phyloP scores from a whole-genome alignment of 495 filamentous ascomycete species.

The Xylaria acuta region DNA sequence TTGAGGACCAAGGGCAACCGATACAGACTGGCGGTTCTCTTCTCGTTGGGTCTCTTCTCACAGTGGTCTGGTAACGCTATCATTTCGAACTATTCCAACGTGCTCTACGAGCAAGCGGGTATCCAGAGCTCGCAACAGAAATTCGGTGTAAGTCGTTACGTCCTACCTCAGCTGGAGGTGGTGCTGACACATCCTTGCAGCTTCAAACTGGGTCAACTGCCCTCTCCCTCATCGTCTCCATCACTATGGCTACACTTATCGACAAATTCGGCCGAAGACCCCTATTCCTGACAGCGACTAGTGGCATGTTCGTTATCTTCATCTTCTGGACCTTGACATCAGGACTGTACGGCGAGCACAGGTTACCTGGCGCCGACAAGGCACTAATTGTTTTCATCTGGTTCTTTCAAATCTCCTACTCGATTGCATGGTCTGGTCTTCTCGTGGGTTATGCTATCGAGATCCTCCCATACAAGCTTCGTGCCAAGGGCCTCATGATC shows the following conservation, averaged over 20 bases:
- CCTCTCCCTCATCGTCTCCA: constrained; percentile 59
- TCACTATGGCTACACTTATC: constrained; percentile 62
- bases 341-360: constrained; percentile 49
- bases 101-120: constrained; percentile 64
- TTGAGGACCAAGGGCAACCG: constrained; percentile 73
- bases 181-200: constrained; percentile 33
- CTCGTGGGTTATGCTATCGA: constrained; percentile 72
- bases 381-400: constrained; percentile 65
- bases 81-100: constrained; percentile 67
- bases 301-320: constrained; percentile 64
- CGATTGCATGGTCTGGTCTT: constrained; percentile 67
- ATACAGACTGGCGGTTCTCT: constrained; percentile 63
- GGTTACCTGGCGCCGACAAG: constrained; percentile 46
- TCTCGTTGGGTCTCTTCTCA: constrained; percentile 67
- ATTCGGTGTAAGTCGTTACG: constrained; percentile 47
- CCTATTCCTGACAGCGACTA: constrained; percentile 64
- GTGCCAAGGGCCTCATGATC: constrained; percentile 63
- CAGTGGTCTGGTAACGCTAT: constrained; percentile 75
- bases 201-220: constrained; percentile 59
- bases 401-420: constrained; percentile 61
- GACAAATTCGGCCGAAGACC: constrained; percentile 66
- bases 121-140: constrained; percentile 57
- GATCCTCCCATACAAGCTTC: constrained; percentile 74
- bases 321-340: constrained; percentile 60
- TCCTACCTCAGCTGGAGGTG: constrained; percentile 20